These are phyloP conservation scores for Mucor circinelloides DNA, from an alignment of 371 early-diverging fungal species.

Conservation along the genomic window DNA sequence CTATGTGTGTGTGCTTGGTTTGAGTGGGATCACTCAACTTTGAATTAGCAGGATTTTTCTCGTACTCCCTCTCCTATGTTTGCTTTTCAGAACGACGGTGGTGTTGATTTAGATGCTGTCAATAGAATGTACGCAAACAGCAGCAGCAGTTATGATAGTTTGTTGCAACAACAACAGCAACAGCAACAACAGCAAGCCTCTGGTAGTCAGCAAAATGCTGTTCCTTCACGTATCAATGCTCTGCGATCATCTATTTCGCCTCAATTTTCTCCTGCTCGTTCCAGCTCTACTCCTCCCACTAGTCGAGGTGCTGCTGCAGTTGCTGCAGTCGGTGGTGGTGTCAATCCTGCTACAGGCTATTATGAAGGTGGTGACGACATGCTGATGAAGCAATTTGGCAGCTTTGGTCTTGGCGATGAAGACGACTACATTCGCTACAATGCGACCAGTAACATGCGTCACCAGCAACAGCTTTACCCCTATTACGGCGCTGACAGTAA, in stretches of 20 bases:
- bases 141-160: conserved; percentile 28
- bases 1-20: not conserved
- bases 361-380: not conserved
- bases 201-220: not conserved
- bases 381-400: conserved; percentile 12
- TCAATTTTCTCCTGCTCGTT: conserved; percentile 14
- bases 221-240: conserved; percentile 6
- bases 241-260: conserved; percentile 21
- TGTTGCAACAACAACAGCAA: conserved; percentile 26
- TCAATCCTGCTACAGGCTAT: not conserved
- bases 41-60: conserved; percentile 13
- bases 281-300: conserved; percentile 20
- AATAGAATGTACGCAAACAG: conserved; percentile 23
- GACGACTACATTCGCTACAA: conserved; percentile 15
- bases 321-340: not conserved
- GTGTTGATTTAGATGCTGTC: conserved; percentile 7
- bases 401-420: conserved; percentile 8
- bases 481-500: not conserved
- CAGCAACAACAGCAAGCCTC: conserved; percentile 20
- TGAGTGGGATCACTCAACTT: not conserved
- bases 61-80: conserved; percentile 22
- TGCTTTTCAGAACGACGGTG: conserved; percentile 12
- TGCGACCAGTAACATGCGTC: not conserved
- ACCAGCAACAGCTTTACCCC: conserved; percentile 6
- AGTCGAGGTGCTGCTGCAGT: not conserved